Conservation (phyloP, 2,329 filamentous ascomycete species). For the Fonsecaea pedrosoi region DNA sequence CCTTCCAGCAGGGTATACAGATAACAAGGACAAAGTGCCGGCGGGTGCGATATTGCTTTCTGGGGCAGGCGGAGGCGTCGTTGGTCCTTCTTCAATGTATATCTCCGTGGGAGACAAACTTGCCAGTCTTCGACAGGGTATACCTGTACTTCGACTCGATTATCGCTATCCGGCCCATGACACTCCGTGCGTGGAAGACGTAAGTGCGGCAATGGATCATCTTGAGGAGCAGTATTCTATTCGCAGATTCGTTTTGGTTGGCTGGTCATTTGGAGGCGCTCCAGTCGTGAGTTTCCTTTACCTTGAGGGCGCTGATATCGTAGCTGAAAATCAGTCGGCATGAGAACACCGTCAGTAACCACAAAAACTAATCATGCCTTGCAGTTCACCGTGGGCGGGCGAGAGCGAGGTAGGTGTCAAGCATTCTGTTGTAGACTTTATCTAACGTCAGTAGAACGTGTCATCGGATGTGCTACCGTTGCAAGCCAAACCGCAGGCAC, state of each 20-base stretch:
- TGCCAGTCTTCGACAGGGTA: slow-evolving; percentile 45
- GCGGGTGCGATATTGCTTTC: slow-evolving; percentile 45
- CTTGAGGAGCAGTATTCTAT: slow-evolving; percentile 44
- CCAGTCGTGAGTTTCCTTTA: slow-evolving; percentile 45
- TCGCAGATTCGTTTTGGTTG: slow-evolving; percentile 49
- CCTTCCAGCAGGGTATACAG: slow-evolving; percentile 43
- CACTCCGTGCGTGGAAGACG: slow-evolving; percentile 48
- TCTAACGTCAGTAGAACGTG: slow-evolving; percentile 35
- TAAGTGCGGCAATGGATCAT: slow-evolving; percentile 48
- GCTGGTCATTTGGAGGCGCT: slow-evolving; percentile 54
- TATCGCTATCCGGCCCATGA: slow-evolving; percentile 49
- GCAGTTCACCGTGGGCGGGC: slow-evolving; percentile 33
- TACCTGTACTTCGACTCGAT: slow-evolving; percentile 52
- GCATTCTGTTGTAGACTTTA: not conserved
- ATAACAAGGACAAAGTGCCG: slow-evolving; percentile 14
- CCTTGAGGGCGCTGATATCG: slow-evolving; percentile 36
- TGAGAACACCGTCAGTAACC: not conserved
- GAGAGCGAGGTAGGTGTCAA: slow-evolving; percentile 15
- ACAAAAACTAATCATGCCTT: not conserved
- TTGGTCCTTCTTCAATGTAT: slow-evolving; percentile 52
- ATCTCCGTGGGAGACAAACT: slow-evolving; percentile 52
- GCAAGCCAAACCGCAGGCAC: slow-evolving; percentile 51
- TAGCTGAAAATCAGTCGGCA: not conserved
- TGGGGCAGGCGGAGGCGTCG: slow-evolving; percentile 49
- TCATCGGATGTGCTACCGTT: slow-evolving; percentile 49